Conservation (phyloP, 202 grass and related monocot genomes). For the Schoenoplectus tabernaemontani region DNA sequence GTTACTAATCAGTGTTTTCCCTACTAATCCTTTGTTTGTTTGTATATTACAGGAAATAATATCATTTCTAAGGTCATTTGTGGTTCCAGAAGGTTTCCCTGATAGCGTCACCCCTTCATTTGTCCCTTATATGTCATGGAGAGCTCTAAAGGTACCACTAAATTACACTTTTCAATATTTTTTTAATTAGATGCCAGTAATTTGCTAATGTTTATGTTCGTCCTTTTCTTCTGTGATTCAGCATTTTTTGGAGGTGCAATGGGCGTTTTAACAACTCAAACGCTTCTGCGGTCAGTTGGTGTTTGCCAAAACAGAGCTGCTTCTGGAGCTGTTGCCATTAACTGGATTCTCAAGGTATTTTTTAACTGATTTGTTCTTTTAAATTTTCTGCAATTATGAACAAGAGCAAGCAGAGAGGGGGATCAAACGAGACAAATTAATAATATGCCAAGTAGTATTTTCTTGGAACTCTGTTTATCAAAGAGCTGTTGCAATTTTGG, state of each 20-base stretch:
- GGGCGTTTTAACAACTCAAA: conserved; percentile 95
- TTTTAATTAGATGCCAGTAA: not conserved
- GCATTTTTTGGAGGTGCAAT: conserved; percentile 99
- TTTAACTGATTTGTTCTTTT: not conserved
- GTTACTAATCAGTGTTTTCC: not conserved
- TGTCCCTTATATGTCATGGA: conserved; percentile 95
- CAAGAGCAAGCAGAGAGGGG: not conserved
- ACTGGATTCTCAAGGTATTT: conserved; percentile 99
- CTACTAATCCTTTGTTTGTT: conserved; percentile 16
- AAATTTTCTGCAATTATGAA: not conserved
- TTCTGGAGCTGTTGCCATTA: conserved; percentile 94
- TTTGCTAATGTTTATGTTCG: conserved; percentile 6
- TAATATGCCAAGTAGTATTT: not conserved
- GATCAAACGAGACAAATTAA: not conserved
- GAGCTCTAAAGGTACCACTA: conserved; percentile 79
- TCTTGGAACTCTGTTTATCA: not conserved
- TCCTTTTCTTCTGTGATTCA: conserved; percentile 24
- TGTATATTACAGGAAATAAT: conserved; percentile 60
- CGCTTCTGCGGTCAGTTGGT: conserved; percentile 84
- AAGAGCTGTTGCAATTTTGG: not conserved
- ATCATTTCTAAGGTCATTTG: conserved; percentile 89
- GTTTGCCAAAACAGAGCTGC: conserved; percentile 84
- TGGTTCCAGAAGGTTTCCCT: conserved; percentile 97
- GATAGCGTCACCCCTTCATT: conserved; percentile 94
- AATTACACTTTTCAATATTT: not conserved